These are phyloP conservation scores for Cryptococcus sp. DNA, from an alignment of 1,284 basidiomycete species.

Conservation along the genomic window DNA sequence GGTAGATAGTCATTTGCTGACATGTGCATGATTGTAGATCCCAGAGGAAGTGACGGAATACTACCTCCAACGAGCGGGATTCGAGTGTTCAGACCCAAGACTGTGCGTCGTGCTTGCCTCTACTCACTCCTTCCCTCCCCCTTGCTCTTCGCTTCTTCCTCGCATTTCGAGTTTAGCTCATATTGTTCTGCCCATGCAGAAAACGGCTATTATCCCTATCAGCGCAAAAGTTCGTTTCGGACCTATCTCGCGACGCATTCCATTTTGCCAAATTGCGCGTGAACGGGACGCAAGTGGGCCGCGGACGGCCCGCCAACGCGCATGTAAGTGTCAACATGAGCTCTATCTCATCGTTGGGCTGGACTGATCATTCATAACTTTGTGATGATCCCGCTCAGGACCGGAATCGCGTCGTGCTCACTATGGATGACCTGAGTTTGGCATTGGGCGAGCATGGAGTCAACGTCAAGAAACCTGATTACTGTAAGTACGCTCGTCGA, in stretches of 20 bases:
- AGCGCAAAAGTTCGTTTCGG: constrained; percentile 96
- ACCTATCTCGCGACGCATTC: constrained; percentile 95
- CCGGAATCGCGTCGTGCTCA: constrained; percentile 91
- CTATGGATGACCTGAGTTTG: constrained; percentile 93
- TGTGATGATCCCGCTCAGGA: constrained; percentile 59
- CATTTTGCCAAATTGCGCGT: constrained; percentile 94
- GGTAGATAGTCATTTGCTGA: not conserved
- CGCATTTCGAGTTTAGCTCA: not conserved
- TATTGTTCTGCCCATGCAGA: constrained; percentile 54
- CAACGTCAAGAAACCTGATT: constrained; percentile 88
- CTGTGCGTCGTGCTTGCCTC: constrained; percentile 61
- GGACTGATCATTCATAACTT: no score
- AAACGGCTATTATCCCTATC: constrained; percentile 93
- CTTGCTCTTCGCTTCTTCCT: no score
- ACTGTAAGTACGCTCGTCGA: constrained; percentile 38
- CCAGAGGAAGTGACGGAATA: constrained; percentile 98
- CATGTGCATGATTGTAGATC: constrained; percentile 62
- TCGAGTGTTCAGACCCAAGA: constrained; percentile 91
- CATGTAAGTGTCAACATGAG: constrained; percentile 23
- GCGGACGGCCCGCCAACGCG: constrained; percentile 46
- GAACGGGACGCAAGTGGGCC: constrained; percentile 54
- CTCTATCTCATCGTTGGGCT: not conserved
- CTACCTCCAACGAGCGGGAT: constrained; percentile 93
- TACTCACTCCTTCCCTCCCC: no score
- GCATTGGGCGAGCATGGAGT: constrained; percentile 95